Conservation (phyloP, 2,329 filamentous ascomycete genomes). For the Periglandula ipomoeae region DNA sequence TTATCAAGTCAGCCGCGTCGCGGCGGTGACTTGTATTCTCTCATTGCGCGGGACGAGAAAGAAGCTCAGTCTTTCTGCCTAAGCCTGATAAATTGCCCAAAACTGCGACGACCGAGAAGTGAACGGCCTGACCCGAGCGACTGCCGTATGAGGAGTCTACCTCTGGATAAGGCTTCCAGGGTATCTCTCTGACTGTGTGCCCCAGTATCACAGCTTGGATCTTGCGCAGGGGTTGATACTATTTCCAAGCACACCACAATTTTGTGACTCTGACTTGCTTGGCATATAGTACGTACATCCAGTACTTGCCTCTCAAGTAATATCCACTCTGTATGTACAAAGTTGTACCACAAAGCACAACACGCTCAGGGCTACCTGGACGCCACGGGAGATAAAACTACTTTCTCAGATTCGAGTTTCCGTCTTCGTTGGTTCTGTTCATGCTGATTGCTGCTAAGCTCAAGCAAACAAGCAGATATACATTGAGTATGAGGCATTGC, state of each 20-base stretch:
- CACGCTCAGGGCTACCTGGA: not conserved
- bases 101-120: not conserved
- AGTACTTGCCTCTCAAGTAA: not conserved
- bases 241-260: constrained; percentile 1
- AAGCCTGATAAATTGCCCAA: not conserved
- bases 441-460: not conserved
- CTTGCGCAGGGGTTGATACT: constrained; percentile 3
- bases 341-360: not conserved
- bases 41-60: not conserved
- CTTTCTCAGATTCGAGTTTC: not conserved
- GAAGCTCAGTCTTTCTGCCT: too few species aligned
- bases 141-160: constrained; percentile 1
- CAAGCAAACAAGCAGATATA: not conserved
- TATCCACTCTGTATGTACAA: constrained; percentile 4
- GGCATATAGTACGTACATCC: too few species aligned
- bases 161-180: constrained; percentile 6
- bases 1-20: not conserved
- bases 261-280: constrained; percentile 3
- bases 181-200: constrained; percentile 3
- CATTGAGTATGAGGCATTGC: not conserved
- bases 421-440: not conserved
- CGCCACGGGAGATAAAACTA: constrained; percentile 3
- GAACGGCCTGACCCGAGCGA: not conserved
- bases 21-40: not conserved
- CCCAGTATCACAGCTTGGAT: not conserved